Conservation (phyloP, 768 basidiomycete species). For the Suillus paluster region DNA sequence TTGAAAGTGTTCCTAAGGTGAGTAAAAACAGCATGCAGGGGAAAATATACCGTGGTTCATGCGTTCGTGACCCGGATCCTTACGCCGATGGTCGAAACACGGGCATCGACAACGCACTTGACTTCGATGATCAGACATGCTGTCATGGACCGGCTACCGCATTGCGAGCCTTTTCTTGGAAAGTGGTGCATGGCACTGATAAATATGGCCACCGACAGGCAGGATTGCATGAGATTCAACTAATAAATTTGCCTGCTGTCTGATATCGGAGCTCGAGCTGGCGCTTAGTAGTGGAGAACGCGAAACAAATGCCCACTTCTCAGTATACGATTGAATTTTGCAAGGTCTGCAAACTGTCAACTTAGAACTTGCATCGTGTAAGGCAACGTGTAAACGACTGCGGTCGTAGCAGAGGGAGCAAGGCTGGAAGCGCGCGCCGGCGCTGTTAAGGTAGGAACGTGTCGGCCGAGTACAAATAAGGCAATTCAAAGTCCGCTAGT, state of each 20-base stretch:
- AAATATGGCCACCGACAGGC: neutral
- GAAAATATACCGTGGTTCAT: neutral
- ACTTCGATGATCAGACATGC: neutral
- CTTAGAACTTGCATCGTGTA: neutral
- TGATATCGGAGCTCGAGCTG: neutral
- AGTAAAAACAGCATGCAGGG: neutral
- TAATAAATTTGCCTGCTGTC: neutral
- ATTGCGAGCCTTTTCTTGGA: neutral
- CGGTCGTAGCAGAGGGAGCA: no score
- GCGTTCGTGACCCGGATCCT: neutral
- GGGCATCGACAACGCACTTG: neutral
- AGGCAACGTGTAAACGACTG: neutral
- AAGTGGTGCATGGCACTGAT: neutral
- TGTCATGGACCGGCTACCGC: neutral
- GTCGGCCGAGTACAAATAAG: conserved; percentile 27
- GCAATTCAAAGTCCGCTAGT: conserved; percentile 38
- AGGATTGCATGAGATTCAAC: neutral
- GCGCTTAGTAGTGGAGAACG: neutral
- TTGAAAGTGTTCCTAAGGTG: neutral
- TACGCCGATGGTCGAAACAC: neutral
- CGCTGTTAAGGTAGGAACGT: conserved; percentile 27
- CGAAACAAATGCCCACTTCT: neutral
- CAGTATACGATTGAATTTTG: neutral
- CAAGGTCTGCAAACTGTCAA: no score
- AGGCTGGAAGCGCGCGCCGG: neutral